Evolutionary conservation across 306 rosid genomes (phyloP).

Genomic region (Cercis canadensis): DNA sequence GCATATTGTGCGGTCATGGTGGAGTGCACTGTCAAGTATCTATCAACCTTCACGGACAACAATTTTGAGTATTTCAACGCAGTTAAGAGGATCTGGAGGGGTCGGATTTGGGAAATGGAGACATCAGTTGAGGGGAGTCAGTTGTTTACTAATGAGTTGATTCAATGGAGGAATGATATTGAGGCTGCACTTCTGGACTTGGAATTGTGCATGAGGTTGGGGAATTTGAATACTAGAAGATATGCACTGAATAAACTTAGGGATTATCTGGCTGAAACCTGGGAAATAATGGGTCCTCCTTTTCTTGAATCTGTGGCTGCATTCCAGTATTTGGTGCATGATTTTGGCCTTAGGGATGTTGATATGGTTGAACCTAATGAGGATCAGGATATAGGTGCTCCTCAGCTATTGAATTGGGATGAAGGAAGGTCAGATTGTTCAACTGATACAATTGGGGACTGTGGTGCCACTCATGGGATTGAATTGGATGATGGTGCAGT

Average conservation of each 20-base stretch:
- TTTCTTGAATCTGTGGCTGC: conserved; percentile 46
- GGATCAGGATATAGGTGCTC: conserved; percentile 23
- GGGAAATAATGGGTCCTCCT: conserved; percentile 61
- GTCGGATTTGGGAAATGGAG: conserved; percentile 46
- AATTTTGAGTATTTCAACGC: conserved; percentile 54
- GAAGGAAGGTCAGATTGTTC: too few species aligned
- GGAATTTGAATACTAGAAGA: conserved; percentile 50
- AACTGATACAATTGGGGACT: too few species aligned
- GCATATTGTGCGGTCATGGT: conserved; percentile 80
- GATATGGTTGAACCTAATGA: background rate
- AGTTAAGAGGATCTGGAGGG: conserved; percentile 66
- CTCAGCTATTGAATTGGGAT: too few species aligned
- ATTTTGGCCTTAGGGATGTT: background rate
- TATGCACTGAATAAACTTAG: conserved; percentile 52
- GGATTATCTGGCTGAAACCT: conserved; percentile 62
- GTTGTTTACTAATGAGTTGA: conserved; percentile 52
- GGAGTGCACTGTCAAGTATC: conserved; percentile 68
- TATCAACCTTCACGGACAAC: conserved; percentile 37
- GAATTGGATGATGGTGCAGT: too few species aligned
- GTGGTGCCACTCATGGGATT: too few species aligned
- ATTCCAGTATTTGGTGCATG: background rate
- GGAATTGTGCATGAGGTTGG: conserved; percentile 49
- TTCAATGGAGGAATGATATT: conserved; percentile 48
- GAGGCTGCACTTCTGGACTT: conserved; percentile 67
- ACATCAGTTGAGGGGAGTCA: conserved; percentile 29